Evolutionary conservation across 345 rosid species (phyloP).

Genomic region (Gossypium thurberi): DNA sequence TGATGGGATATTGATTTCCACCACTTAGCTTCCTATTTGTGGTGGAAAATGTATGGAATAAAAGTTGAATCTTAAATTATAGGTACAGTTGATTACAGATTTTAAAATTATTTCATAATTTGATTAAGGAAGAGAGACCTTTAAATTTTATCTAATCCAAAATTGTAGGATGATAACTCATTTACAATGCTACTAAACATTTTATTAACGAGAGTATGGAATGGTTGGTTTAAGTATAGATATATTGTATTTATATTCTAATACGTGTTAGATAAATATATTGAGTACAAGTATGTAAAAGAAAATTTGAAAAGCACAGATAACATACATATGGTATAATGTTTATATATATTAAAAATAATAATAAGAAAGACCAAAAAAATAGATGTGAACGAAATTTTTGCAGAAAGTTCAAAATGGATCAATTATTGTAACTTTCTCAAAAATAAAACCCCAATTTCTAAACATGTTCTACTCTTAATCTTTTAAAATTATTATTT

Average conservation of each 20-base stretch:
- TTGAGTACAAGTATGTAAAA: no score
- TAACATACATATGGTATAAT: no score
- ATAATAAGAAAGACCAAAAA: background rate
- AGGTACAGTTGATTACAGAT: no score
- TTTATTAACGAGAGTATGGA: no score
- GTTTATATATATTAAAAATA: background rate
- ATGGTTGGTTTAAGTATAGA: no score
- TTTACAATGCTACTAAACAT: background rate
- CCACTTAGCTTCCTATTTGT: background rate
- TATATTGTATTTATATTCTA: no score
- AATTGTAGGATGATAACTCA: background rate
- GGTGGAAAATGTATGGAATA: background rate
- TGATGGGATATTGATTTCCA: background rate
- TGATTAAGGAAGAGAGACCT: no score
- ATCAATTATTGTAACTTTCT: background rate
- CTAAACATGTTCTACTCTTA: background rate
- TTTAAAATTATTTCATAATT: no score
- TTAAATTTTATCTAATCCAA: no score
- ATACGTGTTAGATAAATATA: no score
- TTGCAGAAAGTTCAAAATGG: background rate
- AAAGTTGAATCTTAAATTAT: no score
- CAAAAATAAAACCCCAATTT: background rate
- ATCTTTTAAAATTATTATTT: background rate
- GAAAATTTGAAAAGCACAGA: no score
- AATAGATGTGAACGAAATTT: background rate